Evolutionary conservation across 805 yeast species (phyloP).

Genomic region (Ogataea pilisensis): DNA sequence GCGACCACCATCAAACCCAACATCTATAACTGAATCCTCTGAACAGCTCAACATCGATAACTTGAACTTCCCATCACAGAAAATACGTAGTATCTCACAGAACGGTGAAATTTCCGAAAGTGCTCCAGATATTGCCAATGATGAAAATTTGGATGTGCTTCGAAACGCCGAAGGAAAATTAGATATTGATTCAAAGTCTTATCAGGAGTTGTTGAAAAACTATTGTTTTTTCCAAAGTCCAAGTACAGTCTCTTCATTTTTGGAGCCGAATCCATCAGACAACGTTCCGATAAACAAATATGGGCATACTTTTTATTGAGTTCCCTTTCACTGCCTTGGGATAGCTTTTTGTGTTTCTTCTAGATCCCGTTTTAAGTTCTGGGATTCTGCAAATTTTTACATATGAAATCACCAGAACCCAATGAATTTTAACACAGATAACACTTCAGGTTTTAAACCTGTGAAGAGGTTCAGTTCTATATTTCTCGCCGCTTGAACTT

Average conservation of each 20-base stretch:
- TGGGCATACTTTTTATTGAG: slow-evolving; percentile 23
- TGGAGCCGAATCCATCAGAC: slow-evolving; percentile 18
- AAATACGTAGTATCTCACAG: not conserved
- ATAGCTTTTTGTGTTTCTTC: not conserved
- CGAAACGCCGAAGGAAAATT: not conserved
- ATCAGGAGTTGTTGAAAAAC: slow-evolving; percentile 52
- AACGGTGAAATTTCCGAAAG: not conserved
- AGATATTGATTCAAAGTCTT: slow-evolving; percentile 45
- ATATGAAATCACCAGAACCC: too few species aligned
- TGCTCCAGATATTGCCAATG: not conserved
- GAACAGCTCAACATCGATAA: not conserved
- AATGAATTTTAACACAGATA: too few species aligned
- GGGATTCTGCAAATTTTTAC: too few species aligned
- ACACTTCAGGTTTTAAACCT: too few species aligned
- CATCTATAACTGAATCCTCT: too few species aligned
- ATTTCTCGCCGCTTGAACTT: too few species aligned
- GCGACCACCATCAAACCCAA: too few species aligned
- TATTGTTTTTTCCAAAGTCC: slow-evolving; percentile 56
- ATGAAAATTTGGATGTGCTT: not conserved
- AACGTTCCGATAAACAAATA: slow-evolving; percentile 13
- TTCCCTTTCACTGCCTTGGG: not conserved
- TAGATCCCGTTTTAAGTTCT: too few species aligned
- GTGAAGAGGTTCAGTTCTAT: too few species aligned
- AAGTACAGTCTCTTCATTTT: slow-evolving; percentile 29
- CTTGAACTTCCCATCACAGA: too few species aligned